These are phyloP conservation scores for Penicillium malachiteum DNA, from an alignment of 495 filamentous ascomycete genomes.

Conservation along the genomic window DNA sequence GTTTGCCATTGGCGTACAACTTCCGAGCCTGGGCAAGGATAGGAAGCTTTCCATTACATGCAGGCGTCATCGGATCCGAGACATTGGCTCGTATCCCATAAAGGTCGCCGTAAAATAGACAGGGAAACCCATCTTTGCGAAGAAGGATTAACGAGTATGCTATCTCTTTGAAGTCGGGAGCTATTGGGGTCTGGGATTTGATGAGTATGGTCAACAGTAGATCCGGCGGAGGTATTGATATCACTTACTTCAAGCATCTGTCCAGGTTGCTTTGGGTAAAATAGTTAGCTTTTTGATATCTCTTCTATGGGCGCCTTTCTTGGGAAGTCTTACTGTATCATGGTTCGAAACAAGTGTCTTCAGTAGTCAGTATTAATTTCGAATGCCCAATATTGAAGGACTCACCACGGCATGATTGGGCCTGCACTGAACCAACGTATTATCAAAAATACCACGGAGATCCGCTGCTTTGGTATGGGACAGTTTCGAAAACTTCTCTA, in stretches of 20 bases:
- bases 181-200: conserved; percentile 42
- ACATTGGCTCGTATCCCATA: conserved; percentile 60
- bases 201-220: conserved; percentile 2
- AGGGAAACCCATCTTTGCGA: conserved; percentile 63
- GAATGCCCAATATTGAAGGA: background rate
- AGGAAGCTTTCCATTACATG: conserved; percentile 59
- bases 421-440: conserved; percentile 54
- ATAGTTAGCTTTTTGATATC: conserved; percentile 1
- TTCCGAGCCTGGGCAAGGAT: conserved; percentile 63
- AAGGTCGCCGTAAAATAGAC: conserved; percentile 72
- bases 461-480: conserved; percentile 54
- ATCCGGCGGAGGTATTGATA: background rate
- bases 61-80: conserved; percentile 52
- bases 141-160: conserved; percentile 67
- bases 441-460: conserved; percentile 59
- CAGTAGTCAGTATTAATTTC: background rate
- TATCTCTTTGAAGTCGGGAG: conserved; percentile 57
- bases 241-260: conserved; percentile 56
- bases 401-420: conserved; percentile 65
- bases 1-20: conserved; percentile 66
- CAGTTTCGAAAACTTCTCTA: conserved; percentile 60
- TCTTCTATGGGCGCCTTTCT: no score
- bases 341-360: conserved; percentile 46
- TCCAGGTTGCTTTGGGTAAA: conserved; percentile 50
- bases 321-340: conserved; percentile 37